phyloP scores from a whole-genome alignment of 2,329 filamentous ascomycete genomes.

The Pestalotiopsis fici region DNA sequence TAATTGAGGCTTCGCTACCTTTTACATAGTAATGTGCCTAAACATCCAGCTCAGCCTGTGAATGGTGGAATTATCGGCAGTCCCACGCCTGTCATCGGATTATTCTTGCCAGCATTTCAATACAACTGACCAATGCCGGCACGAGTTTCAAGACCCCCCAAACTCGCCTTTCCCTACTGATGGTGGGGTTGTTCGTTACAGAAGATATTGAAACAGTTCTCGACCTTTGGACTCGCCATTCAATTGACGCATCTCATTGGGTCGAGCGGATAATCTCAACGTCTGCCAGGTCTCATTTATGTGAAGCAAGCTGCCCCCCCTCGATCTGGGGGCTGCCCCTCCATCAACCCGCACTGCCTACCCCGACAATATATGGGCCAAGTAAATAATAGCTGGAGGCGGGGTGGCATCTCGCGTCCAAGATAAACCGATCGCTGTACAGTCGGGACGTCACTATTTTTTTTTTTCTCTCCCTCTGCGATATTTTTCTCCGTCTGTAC shows the following conservation, averaged over 20 bases:
- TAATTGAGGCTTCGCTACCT: not conserved
- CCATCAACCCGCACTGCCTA: not conserved
- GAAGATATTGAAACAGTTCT: not conserved
- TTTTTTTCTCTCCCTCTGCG: not conserved
- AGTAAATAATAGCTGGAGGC: constrained; percentile 6
- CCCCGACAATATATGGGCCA: not conserved
- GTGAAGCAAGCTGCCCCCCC: not conserved
- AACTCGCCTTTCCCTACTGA: not conserved
- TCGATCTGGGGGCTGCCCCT: not conserved
- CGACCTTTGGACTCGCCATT: constrained; percentile 44
- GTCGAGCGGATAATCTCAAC: not conserved
- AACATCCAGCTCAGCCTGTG: constrained; percentile 5
- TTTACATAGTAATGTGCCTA: too few relatives aligned
- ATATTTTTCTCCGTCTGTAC: not conserved
- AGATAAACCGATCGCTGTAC: constrained; percentile 1
- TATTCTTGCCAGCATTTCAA: constrained; percentile 12
- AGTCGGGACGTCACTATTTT: not conserved
- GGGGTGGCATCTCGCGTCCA: constrained; percentile 7
- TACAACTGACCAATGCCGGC: constrained; percentile 14
- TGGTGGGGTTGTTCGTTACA: constrained; percentile 9
- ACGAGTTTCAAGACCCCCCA: not conserved
- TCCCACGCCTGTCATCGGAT: constrained; percentile 15
- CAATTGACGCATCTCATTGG: constrained; percentile 5
- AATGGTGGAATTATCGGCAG: constrained; percentile 38
- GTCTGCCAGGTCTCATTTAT: not conserved